phyloP scores from a whole-genome alignment of 2,329 filamentous ascomycete genomes.

The Sarocladium oryzae region DNA sequence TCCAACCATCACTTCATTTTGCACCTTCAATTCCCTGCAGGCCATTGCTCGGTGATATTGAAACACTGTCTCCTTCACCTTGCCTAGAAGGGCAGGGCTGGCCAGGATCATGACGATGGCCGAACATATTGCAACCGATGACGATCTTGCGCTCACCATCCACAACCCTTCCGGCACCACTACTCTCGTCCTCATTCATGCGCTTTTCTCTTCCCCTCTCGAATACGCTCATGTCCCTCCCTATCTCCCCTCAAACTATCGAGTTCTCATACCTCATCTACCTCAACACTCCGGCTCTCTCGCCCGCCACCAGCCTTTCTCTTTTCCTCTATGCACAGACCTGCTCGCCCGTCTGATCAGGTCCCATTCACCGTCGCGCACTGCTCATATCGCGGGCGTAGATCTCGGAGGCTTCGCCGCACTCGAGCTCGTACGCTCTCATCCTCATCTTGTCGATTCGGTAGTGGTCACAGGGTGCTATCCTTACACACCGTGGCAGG shows the following conservation, averaged over 20 bases:
- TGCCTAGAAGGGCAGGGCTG: neutral
- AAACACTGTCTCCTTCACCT: too few species aligned
- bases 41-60: too few species aligned
- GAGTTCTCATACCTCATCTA: neutral
- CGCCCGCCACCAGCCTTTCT: neutral
- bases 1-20: too few species aligned
- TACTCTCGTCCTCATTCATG: conserved; percentile 6
- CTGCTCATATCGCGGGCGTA: neutral
- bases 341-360: neutral
- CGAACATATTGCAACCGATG: neutral
- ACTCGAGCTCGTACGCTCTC: conserved; percentile 1
- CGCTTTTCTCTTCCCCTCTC: conserved; percentile 5
- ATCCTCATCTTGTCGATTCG: neutral
- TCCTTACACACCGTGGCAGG: conserved; percentile 5
- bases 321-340: neutral
- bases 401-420: conserved; percentile 3
- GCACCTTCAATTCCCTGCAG: too few species aligned
- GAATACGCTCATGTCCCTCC: neutral
- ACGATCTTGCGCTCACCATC: neutral
- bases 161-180: neutral
- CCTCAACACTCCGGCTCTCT: neutral
- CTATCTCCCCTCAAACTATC: neutral
- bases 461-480: conserved; percentile 7
- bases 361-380: neutral
- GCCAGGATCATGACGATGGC: neutral